These are phyloP conservation scores for Anthracocystis setariae DNA, from an alignment of 1,284 basidiomycete species.

Conservation along the genomic window DNA sequence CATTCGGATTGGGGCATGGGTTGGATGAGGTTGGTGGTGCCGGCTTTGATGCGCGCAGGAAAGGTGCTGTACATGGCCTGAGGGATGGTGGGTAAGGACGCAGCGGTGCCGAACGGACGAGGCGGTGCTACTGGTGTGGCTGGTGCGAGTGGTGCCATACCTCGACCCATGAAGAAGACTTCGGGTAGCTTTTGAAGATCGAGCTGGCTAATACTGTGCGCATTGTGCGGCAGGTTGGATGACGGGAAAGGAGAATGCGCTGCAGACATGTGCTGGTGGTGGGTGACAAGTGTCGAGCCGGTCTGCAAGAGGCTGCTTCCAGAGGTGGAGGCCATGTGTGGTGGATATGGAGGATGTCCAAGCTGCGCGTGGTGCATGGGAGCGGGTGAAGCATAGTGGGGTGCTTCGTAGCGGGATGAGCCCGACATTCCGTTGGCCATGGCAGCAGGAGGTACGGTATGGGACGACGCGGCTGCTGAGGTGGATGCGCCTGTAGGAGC, in stretches of 20 bases:
- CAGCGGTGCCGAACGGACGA: conserved; percentile 34
- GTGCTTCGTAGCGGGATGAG: conserved; percentile 32
- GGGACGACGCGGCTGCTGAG: conserved; percentile 6
- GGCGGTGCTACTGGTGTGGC: conserved; percentile 31
- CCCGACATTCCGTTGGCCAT: conserved; percentile 29
- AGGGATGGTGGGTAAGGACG: conserved; percentile 24
- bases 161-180: conserved; percentile 26
- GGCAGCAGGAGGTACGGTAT: conserved; percentile 15
- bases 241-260: conserved; percentile 13
- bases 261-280: conserved; percentile 17
- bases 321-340: conserved; percentile 22
- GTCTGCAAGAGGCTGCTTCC: conserved; percentile 23
- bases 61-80: conserved; percentile 88
- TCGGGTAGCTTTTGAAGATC: conserved; percentile 22
- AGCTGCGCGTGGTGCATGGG: conserved; percentile 10
- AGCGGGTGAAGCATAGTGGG: conserved; percentile 15
- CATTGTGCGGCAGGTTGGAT: conserved; percentile 6
- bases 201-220: conserved; percentile 16
- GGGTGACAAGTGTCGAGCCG: conserved; percentile 13
- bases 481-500: conserved; percentile 15
- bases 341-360: conserved; percentile 10
- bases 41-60: conserved; percentile 89
- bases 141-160: conserved; percentile 27
- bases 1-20: conserved; percentile 73
- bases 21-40: conserved; percentile 87